phyloP scores from a whole-genome alignment of 2,329 filamentous ascomycete genomes.

The Lachnum nothofagi region DNA sequence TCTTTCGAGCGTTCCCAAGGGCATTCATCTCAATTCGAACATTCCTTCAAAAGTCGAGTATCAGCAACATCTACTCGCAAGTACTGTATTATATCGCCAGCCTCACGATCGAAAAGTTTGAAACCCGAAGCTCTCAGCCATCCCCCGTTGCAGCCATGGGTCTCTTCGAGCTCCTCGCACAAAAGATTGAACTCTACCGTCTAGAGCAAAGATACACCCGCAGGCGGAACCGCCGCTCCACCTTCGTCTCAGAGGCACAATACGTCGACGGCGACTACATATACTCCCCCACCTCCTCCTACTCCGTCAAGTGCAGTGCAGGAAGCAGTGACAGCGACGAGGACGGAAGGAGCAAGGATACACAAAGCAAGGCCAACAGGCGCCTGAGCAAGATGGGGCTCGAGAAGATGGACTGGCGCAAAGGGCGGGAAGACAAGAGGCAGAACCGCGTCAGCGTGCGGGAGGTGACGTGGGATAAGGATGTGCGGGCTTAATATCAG shows the following conservation, averaged over 20 bases:
- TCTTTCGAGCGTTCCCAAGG: too few species aligned
- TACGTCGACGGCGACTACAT: slow-evolving; percentile 97
- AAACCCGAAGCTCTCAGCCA: too few species aligned
- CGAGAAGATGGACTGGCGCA: slow-evolving; percentile 27
- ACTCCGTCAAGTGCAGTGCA: slow-evolving; percentile 36
- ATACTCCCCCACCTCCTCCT: slow-evolving; percentile 52
- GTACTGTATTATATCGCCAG: too few species aligned
- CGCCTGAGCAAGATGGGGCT: slow-evolving; percentile 24
- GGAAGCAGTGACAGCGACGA: slow-evolving; percentile 23
- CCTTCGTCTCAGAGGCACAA: slow-evolving; percentile 80
- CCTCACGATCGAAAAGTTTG: too few species aligned
- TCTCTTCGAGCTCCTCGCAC: slow-evolving; percentile 56
- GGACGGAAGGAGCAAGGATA: slow-evolving; percentile 10
- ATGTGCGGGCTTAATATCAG: not conserved
- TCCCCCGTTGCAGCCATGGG: slow-evolving; percentile 33
- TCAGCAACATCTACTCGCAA: too few species aligned
- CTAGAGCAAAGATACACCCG: slow-evolving; percentile 93
- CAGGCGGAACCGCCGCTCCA: slow-evolving; percentile 77
- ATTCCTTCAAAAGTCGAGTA: too few species aligned
- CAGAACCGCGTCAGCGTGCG: slow-evolving; percentile 19
- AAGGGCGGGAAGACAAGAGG: slow-evolving; percentile 16
- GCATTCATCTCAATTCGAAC: too few species aligned
- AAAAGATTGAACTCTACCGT: slow-evolving; percentile 82
- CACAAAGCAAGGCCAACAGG: slow-evolving; percentile 16
- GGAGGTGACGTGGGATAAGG: slow-evolving; percentile 22